These are phyloP conservation scores for Jacaranda copaia DNA, from an alignment of 257 asterid genomes.

Conservation along the genomic window DNA sequence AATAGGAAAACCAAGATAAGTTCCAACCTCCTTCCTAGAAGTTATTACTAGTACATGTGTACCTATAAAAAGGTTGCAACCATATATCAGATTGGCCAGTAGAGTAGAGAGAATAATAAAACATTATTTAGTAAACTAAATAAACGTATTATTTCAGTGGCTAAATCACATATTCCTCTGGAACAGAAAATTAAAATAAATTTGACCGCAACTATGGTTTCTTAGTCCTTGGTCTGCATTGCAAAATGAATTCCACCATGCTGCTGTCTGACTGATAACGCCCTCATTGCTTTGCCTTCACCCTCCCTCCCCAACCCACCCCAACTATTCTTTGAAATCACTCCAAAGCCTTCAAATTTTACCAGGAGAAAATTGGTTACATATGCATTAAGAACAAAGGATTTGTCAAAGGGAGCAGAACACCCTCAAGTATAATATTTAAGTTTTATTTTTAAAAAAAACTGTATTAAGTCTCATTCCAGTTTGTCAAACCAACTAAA, in stretches of 20 bases:
- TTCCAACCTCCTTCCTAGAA: conserved; percentile 81
- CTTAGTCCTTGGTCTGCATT: neutral
- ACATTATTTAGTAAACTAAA: neutral
- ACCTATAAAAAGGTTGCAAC: conserved; percentile 51
- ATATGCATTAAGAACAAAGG: too few relatives aligned
- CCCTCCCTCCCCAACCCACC: too few relatives aligned
- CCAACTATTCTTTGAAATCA: neutral
- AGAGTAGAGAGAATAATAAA: conserved; percentile 14
- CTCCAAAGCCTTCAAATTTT: neutral
- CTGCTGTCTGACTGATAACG: neutral
- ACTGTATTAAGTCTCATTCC: conserved; percentile 6
- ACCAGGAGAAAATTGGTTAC: too few relatives aligned
- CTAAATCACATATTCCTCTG: neutral
- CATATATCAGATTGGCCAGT: conserved; percentile 21
- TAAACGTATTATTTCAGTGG: neutral
- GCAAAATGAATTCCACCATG: conserved; percentile 14
- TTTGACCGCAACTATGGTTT: conserved; percentile 11
- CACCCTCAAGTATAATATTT: neutral
- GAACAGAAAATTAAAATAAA: neutral
- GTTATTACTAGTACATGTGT: conserved; percentile 78
- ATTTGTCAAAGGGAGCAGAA: too few relatives aligned
- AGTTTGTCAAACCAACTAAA: conserved; percentile 5
- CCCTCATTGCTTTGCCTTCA: neutral
- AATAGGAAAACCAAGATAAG: conserved; percentile 83
- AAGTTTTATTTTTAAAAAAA: neutral